phyloP scores from a whole-genome alignment of 345 rosid genomes.

The Murraya paniculata region DNA sequence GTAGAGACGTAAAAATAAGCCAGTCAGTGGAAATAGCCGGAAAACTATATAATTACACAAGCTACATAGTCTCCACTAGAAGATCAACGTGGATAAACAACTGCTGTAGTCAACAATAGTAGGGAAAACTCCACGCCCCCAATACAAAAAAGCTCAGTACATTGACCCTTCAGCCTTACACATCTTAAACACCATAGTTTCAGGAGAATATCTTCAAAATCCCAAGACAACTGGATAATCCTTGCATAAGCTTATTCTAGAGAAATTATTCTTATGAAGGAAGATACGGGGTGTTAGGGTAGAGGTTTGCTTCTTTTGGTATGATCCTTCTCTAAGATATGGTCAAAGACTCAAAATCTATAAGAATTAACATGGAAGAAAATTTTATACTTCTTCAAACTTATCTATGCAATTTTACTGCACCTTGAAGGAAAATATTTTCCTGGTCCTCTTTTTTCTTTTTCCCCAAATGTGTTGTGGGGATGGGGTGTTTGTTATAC shows the following conservation, averaged over 20 bases:
- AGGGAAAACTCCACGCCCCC: neutral
- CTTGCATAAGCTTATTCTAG: neutral
- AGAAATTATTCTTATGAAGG: neutral
- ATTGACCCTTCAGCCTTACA: neutral
- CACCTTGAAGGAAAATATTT: too few relatives aligned
- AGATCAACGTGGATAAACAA: neutral
- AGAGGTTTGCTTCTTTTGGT: too few relatives aligned
- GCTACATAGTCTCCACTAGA: neutral
- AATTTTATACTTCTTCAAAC: too few relatives aligned
- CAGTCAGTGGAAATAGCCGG: neutral
- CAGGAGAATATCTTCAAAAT: neutral
- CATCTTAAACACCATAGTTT: neutral
- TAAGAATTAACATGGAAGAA: neutral
- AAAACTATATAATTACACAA: neutral
- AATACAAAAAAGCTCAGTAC: neutral
- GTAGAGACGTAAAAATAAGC: neutral
- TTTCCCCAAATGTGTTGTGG: neutral
- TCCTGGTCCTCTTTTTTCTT: neutral
- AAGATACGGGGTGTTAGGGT: too few relatives aligned
- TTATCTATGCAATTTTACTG: too few relatives aligned
- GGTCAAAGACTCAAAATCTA: neutral
- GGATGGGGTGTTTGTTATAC: neutral
- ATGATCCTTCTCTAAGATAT: neutral
- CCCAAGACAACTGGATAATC: neutral
- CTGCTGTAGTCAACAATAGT: neutral